These are phyloP conservation scores for Phialophora verrucosa DNA, from an alignment of 2,329 filamentous ascomycete species.

Conservation along the genomic window DNA sequence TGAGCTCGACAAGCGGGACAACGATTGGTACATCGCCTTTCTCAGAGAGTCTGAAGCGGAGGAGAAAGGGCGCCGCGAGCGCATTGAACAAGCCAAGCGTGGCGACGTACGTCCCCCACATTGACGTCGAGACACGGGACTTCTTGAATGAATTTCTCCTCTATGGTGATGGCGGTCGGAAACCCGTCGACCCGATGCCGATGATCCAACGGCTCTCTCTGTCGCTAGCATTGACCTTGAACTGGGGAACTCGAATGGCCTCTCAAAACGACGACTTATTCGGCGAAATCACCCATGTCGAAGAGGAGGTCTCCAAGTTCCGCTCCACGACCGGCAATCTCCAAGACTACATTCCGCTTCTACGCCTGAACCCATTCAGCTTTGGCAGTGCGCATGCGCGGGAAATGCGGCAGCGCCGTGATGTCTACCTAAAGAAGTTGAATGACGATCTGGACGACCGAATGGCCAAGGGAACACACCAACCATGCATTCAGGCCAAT, in stretches of 20 bases:
- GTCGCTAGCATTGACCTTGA: slow-evolving; percentile 67
- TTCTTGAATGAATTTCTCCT: slow-evolving; percentile 66
- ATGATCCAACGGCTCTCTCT: slow-evolving; percentile 70
- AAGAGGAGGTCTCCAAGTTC: slow-evolving; percentile 66
- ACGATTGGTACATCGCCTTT: slow-evolving; percentile 73
- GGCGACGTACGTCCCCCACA: slow-evolving; percentile 65
- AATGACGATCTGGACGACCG: slow-evolving; percentile 65
- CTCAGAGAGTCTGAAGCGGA: slow-evolving; percentile 67
- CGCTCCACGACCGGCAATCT: slow-evolving; percentile 65
- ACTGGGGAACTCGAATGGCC: slow-evolving; percentile 68
- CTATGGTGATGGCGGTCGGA: slow-evolving; percentile 61
- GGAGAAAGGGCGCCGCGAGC: slow-evolving; percentile 68
- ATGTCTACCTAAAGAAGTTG: slow-evolving; percentile 64
- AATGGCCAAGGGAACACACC: slow-evolving; percentile 65
- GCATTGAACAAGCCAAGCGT: slow-evolving; percentile 70
- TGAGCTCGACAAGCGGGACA: slow-evolving; percentile 61
- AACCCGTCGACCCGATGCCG: slow-evolving; percentile 67
- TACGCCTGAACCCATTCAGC: slow-evolving; percentile 67
- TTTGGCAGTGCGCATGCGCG: slow-evolving; percentile 63
- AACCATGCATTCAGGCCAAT: slow-evolving; percentile 71
- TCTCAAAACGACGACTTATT: slow-evolving; percentile 67
- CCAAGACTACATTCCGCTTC: slow-evolving; percentile 66
- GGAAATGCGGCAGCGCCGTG: slow-evolving; percentile 65
- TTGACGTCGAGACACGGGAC: slow-evolving; percentile 67
- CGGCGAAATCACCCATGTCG: slow-evolving; percentile 66